These are phyloP conservation scores for Casuarina equisetifolia DNA, from an alignment of 306 rosid species.

Conservation along the genomic window DNA sequence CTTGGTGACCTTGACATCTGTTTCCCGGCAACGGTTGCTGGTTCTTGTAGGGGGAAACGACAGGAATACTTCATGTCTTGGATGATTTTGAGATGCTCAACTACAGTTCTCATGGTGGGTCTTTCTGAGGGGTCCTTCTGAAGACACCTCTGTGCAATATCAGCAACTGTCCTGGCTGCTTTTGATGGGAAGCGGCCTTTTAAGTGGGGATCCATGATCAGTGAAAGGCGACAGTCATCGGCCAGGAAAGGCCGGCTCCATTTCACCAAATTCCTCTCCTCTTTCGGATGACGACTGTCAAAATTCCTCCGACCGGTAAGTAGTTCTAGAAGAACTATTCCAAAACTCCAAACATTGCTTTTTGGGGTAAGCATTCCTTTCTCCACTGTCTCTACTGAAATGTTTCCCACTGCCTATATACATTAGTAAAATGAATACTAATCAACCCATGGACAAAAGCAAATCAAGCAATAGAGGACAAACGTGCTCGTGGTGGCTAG, in stretches of 20 bases:
- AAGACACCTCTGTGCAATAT: constrained; percentile 86
- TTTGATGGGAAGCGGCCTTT: constrained; percentile 87
- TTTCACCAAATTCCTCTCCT: constrained; percentile 89
- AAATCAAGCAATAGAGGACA: background rate
- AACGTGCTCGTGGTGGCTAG: background rate
- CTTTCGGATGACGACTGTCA: constrained; percentile 87
- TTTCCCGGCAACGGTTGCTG: constrained; percentile 57
- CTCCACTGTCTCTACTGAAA: constrained; percentile 91
- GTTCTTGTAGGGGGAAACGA: constrained; percentile 88
- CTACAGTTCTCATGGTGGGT: constrained; percentile 94
- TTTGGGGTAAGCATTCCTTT: constrained; percentile 95
- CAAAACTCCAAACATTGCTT: constrained; percentile 98
- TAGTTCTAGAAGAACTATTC: constrained; percentile 83
- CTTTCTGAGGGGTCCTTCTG: constrained; percentile 93
- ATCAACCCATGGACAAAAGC: constrained; percentile 7
- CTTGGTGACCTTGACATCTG: constrained; percentile 88
- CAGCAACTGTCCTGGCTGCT: constrained; percentile 87
- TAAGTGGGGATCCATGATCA: constrained; percentile 92
- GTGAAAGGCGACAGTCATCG: constrained; percentile 70
- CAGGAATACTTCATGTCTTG: constrained; percentile 81
- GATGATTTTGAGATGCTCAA: constrained; percentile 65
- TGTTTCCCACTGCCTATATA: constrained; percentile 84
- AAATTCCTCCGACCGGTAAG: constrained; percentile 93
- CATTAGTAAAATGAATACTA: constrained; percentile 18
- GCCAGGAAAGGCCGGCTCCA: constrained; percentile 95